Percentiles rank a stretch among this genome's conserved stretches.
These are phyloP conservation scores for Dendrobium nobile DNA, from an alignment of 106 monocot species.

Conservation along the genomic window DNA sequence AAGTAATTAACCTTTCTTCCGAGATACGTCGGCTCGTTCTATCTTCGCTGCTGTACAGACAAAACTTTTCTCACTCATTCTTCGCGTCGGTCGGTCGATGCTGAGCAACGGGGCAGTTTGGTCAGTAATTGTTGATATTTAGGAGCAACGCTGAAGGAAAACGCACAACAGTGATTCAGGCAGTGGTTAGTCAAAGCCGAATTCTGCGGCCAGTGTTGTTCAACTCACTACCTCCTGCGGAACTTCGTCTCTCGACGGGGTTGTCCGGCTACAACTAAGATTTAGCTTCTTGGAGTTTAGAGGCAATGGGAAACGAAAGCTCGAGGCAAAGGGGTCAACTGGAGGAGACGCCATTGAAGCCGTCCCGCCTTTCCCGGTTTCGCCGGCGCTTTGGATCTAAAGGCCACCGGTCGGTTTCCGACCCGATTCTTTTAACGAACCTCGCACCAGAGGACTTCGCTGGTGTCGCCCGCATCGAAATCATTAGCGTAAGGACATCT, in stretches of 20 bases:
- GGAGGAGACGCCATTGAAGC: neutral
- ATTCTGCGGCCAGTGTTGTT: neutral
- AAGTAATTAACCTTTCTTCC: too few species aligned
- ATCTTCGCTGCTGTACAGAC: too few species aligned
- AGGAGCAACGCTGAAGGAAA: too few species aligned
- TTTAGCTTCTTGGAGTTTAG: neutral
- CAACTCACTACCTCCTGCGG: neutral
- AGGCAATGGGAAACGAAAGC: slow-evolving; percentile 45
- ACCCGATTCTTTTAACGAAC: slow-evolving; percentile 9
- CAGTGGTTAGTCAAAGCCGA: neutral
- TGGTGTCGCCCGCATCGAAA: slow-evolving; percentile 66
- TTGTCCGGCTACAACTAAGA: too few species aligned
- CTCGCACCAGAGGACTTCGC: slow-evolving; percentile 46
- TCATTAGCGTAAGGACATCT: slow-evolving; percentile 28
- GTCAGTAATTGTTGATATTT: too few species aligned
- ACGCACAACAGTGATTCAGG: too few species aligned
- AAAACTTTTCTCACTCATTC: too few species aligned
- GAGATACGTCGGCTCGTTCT: too few species aligned
- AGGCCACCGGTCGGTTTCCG: slow-evolving; percentile 7
- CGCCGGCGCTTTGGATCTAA: slow-evolving; percentile 27
- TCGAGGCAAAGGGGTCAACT: slow-evolving; percentile 16
- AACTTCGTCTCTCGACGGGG: too few species aligned
- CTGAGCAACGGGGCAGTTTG: too few species aligned
- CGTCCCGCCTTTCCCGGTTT: slow-evolving; percentile 34
- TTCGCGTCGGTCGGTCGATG: too few species aligned